These are phyloP conservation scores for Penium margaritaceum DNA, from an alignment of 139 green algal genomes.

Conservation along the genomic window DNA sequence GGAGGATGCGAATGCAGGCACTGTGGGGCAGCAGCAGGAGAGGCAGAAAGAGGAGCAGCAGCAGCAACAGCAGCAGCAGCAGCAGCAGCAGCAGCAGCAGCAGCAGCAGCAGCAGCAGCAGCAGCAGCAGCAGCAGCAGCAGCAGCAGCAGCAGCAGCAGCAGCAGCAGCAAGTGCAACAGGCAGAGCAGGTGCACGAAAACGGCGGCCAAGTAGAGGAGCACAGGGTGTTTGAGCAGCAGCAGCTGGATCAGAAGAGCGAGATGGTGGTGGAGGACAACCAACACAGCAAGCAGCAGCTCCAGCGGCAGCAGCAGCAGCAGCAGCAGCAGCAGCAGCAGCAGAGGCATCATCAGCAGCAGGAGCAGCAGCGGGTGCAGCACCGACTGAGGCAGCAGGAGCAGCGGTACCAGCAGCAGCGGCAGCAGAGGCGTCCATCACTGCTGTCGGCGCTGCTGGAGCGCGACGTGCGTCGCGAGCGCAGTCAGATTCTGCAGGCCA, in stretches of 20 bases:
- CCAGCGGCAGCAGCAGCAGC: no score
- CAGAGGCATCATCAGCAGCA: background rate
- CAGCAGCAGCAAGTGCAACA: background rate
- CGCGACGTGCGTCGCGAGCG: slow-evolving; percentile 50
- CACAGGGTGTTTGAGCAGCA: background rate
- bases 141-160: background rate
- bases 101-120: background rate
- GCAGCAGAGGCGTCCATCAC: slow-evolving; percentile 22
- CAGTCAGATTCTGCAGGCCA: slow-evolving; percentile 55
- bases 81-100: no score
- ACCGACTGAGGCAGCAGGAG: background rate
- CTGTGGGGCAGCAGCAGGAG: no score
- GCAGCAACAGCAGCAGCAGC: no score
- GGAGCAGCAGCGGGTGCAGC: background rate
- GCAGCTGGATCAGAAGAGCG: background rate
- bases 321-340: background rate
- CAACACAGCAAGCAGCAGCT: background rate
- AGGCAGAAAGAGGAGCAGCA: no score
- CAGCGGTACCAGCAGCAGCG: background rate
- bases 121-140: background rate
- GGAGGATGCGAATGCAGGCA: no score
- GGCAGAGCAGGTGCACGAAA: background rate
- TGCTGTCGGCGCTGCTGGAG: slow-evolving; percentile 60
- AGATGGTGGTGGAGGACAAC: background rate
- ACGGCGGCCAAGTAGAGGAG: background rate